Evolutionary conservation across 2,329 filamentous ascomycete genomes (phyloP).

Genomic region (Diplocarpon mali): DNA sequence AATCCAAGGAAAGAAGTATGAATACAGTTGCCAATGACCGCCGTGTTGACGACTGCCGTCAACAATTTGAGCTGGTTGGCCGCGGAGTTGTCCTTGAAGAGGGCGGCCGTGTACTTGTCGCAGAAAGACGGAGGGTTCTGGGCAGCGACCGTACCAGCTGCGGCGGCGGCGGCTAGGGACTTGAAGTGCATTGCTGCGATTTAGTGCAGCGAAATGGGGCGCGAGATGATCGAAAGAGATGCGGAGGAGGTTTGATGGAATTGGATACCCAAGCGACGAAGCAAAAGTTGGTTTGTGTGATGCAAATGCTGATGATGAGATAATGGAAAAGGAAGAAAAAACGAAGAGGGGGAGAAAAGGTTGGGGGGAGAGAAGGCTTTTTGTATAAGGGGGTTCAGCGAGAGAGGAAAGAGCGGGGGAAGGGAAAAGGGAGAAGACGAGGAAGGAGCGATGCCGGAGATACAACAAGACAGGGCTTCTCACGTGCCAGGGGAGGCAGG

Average conservation of each 20-base stretch:
- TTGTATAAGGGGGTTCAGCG: background rate
- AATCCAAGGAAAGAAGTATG: background rate
- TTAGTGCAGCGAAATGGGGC: background rate
- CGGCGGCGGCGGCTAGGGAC: slow-evolving; percentile 11
- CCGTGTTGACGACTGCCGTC: slow-evolving; percentile 49
- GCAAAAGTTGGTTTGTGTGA: slow-evolving; percentile 1
- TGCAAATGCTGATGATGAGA: background rate
- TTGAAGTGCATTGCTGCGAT: slow-evolving; percentile 20
- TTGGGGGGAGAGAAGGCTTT: background rate
- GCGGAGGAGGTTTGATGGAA: background rate
- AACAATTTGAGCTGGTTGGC: slow-evolving; percentile 45
- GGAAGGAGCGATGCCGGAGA: too few species aligned
- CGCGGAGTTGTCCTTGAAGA: slow-evolving; percentile 47
- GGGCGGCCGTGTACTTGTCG: slow-evolving; percentile 51
- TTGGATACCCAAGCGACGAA: background rate
- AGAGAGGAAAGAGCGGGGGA: background rate
- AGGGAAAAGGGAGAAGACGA: too few species aligned
- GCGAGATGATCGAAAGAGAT: background rate
- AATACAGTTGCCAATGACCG: slow-evolving; percentile 50
- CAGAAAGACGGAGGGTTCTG: slow-evolving; percentile 44
- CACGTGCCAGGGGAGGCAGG: too few species aligned
- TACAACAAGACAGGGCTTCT: too few species aligned
- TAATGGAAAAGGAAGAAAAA: background rate
- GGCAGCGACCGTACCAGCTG: slow-evolving; percentile 13
- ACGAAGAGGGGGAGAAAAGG: background rate